Base-by-base conservation (phyloP, 108 stramenopile species). In the Nitzschia sp. region DNA sequence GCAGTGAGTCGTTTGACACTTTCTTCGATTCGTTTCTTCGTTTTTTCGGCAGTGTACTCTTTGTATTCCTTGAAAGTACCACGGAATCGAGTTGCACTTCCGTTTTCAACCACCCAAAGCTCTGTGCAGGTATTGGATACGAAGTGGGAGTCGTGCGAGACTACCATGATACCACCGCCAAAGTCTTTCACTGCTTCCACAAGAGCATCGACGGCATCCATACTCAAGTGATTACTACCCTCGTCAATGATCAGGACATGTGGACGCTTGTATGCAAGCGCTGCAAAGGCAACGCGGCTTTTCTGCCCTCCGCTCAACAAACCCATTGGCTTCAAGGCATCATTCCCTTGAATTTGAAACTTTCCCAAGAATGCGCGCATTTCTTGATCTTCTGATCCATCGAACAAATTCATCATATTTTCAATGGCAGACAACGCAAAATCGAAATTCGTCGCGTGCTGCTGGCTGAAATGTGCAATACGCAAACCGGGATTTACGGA, bases 191-290 rank as follows among this genome's bases (percentile, higher is more conserved):
- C 53, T 26, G 58, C 59, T 44, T 91, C 93, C 28, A 95, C 92
- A 23, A 99, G 80, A 26, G 98, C 98, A 74, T 99, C 97, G 19
- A 98, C 96, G 23, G 92, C 90, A 76, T 97, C 97, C 84, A 99
- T 96, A 68, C 94, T 70, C 63, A 99, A 76, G 68, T 99, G 96
- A 75, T 98, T 96, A 5, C 33, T 36, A 5, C 95, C 96, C 77
- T 97, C 97, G 63, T 98, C 97, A 81, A 97, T 85, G n/a, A 99
- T 78, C 52, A 99, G 76, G 3, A 99, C 81, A 72, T 99, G 99
- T 6, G 99, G 98, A 45, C 82, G 84, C 44, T 85, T 75, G 69
- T 89, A 98, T n/a, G 97, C 90, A 53, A 99, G 75, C 5, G 91
- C 82, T 8, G 98, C 97, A 74, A 99, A 98, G 19, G 97, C 95